A percentile compares a stretch with the other conserved stretches of the same genome.
These are phyloP conservation scores for Glycyrrhiza uralensis DNA, from an alignment of 306 rosid species.

Conservation along the genomic window DNA sequence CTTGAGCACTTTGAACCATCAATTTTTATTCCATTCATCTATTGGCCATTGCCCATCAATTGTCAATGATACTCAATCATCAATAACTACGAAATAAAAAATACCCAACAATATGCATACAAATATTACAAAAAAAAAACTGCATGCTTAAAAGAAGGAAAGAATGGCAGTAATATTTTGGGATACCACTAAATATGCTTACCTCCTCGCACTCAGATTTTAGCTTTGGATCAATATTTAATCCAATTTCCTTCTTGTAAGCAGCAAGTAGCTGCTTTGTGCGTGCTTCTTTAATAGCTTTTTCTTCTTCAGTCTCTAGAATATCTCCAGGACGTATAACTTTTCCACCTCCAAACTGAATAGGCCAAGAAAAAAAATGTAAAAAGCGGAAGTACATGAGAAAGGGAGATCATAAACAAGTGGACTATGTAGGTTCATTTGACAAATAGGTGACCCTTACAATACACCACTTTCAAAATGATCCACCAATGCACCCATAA, in stretches of 20 bases:
- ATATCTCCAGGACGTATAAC: conserved; percentile 66
- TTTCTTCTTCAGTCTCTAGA: conserved; percentile 82
- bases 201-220: conserved; percentile 81
- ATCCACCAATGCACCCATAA: no score
- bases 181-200: not conserved
- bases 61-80: not conserved
- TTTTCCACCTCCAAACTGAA: conserved; percentile 91
- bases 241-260: conserved; percentile 59
- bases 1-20: not conserved
- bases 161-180: not conserved
- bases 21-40: not conserved
- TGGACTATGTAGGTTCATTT: not conserved
- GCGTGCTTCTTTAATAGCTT: conserved; percentile 64
- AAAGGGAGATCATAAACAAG: conserved; percentile 4
- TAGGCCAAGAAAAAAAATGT: not conserved
- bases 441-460: no score
- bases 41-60: not conserved
- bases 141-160: not conserved
- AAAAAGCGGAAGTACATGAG: not conserved
- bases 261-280: conserved; percentile 70
- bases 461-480: no score
- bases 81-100: not conserved
- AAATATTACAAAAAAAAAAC: conserved; percentile 6
- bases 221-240: conserved; percentile 59
- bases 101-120: not conserved